Evolutionary conservation across 2,329 filamentous ascomycete species (phyloP).

Genomic region (Pseudogymnoascus sp.): DNA sequence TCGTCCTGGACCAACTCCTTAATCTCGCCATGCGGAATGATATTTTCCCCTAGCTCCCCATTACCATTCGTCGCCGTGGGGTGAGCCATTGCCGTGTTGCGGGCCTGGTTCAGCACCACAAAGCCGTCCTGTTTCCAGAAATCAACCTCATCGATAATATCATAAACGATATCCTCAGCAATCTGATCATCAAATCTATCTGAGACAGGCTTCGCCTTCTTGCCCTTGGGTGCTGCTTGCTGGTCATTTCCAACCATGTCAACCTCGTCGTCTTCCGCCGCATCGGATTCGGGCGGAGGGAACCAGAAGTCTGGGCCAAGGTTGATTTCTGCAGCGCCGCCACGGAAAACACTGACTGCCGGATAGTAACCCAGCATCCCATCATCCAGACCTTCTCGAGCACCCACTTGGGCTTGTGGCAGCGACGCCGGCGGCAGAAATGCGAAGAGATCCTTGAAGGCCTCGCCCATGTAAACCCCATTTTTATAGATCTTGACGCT

Average conservation of each 20-base stretch:
- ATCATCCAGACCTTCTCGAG: constrained; percentile 82
- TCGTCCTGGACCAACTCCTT: constrained; percentile 59
- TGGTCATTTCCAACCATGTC: constrained; percentile 38
- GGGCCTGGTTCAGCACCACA: constrained; percentile 25
- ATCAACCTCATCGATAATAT: constrained; percentile 90
- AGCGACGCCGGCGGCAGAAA: constrained; percentile 87
- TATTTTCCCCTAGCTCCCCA: constrained; percentile 33
- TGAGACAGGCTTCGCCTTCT: constrained; percentile 49
- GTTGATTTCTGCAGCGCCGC: constrained; percentile 84
- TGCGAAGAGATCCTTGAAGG: constrained; percentile 78
- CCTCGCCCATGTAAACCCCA: constrained; percentile 72
- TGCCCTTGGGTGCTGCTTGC: constrained; percentile 25
- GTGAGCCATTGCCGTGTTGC: neutral
- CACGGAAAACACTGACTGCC: constrained; percentile 82
- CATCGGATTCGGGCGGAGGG: constrained; percentile 55
- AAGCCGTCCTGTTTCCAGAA: constrained; percentile 68
- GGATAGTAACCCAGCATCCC: constrained; percentile 95
- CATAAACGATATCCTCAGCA: constrained; percentile 85
- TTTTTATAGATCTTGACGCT: constrained; percentile 91
- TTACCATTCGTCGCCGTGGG: constrained; percentile 25
- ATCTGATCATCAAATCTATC: constrained; percentile 89
- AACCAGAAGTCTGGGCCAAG: constrained; percentile 92
- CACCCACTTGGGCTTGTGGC: constrained; percentile 61
- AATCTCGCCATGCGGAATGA: constrained; percentile 41
- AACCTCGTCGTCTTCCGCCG: constrained; percentile 35